These are phyloP conservation scores for Capsella bursapastoris DNA, from an alignment of 345 rosid species.

Conservation along the genomic window DNA sequence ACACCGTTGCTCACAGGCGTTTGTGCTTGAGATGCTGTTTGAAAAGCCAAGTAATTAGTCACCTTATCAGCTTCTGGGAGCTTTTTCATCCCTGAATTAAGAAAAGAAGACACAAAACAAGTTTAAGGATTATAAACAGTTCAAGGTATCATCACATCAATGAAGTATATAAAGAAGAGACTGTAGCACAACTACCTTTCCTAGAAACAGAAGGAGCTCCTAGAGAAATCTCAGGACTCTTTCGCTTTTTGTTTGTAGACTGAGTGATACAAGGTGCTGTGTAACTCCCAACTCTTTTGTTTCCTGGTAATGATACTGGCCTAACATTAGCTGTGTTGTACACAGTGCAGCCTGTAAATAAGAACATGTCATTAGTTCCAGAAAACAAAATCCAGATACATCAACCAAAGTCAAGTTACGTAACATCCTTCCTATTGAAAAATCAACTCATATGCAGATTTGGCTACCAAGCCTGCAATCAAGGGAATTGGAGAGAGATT, in stretches of 20 bases:
- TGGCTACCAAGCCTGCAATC: constrained; percentile 1
- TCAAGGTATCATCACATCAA: background rate
- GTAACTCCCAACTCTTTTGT: constrained; percentile 31
- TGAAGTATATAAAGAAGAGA: background rate
- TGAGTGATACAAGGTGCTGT: constrained; percentile 45
- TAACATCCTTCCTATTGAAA: background rate
- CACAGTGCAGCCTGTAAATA: constrained; percentile 46
- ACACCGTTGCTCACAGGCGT: constrained; percentile 27
- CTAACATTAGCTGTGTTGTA: constrained; percentile 46
- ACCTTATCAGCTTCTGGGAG: constrained; percentile 23
- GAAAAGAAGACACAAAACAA: constrained; percentile 14
- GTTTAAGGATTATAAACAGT: constrained; percentile 3
- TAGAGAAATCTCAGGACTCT: constrained; percentile 40
- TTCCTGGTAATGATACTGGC: constrained; percentile 51
- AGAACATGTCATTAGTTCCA: constrained; percentile 11
- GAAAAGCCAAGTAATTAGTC: constrained; percentile 41
- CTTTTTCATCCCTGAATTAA: constrained; percentile 19
- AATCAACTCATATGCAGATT: constrained; percentile 6
- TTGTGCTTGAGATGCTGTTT: constrained; percentile 39
- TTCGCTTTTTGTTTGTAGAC: constrained; percentile 58
- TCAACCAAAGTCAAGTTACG: constrained; percentile 9
- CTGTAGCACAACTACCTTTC: constrained; percentile 34
- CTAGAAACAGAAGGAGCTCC: constrained; percentile 53
- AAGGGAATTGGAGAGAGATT: background rate
- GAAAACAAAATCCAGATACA: background rate